phyloP scores from a whole-genome alignment of 257 asterid species.

The Lavandula angustifolia region DNA sequence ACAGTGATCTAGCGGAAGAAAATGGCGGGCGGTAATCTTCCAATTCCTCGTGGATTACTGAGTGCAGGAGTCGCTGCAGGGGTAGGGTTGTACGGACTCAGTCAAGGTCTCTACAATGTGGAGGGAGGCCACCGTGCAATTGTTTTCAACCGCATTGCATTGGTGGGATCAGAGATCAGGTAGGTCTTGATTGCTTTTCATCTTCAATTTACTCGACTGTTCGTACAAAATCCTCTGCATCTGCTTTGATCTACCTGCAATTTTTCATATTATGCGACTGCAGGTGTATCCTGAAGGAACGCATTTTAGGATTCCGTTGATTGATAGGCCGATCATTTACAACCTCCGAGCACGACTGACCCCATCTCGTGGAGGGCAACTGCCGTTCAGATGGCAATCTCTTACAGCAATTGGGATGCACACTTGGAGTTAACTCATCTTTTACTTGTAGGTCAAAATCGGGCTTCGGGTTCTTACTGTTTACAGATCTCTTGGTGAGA shows the following conservation, averaged over 20 bases:
- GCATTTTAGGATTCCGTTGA: slow-evolving; percentile 80
- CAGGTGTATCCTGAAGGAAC: slow-evolving; percentile 91
- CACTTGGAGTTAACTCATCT: neutral
- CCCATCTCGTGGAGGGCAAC: slow-evolving; percentile 78
- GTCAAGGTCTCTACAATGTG: slow-evolving; percentile 72
- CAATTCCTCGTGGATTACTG: slow-evolving; percentile 60
- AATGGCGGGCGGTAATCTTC: slow-evolving; percentile 51
- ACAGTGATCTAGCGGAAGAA: slow-evolving; percentile 44
- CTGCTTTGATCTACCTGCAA: neutral
- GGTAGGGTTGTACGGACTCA: slow-evolving; percentile 52
- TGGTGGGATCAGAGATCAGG: slow-evolving; percentile 68
- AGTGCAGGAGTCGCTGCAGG: slow-evolving; percentile 54
- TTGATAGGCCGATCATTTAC: slow-evolving; percentile 79
- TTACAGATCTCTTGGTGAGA: slow-evolving; percentile 76
- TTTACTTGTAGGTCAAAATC: slow-evolving; percentile 66
- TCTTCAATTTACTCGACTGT: neutral
- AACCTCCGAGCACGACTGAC: slow-evolving; percentile 90
- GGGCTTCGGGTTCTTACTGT: slow-evolving; percentile 85
- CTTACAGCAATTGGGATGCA: too few relatives aligned
- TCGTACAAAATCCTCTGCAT: neutral
- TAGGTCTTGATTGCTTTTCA: slow-evolving; percentile 39
- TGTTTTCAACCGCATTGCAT: slow-evolving; percentile 71
- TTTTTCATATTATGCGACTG: slow-evolving; percentile 18
- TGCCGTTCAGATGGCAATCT: slow-evolving; percentile 78
- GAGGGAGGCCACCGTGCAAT: slow-evolving; percentile 85